Base-by-base conservation (phyloP, 139 green algal species). In the Asterochloris sp. region DNA sequence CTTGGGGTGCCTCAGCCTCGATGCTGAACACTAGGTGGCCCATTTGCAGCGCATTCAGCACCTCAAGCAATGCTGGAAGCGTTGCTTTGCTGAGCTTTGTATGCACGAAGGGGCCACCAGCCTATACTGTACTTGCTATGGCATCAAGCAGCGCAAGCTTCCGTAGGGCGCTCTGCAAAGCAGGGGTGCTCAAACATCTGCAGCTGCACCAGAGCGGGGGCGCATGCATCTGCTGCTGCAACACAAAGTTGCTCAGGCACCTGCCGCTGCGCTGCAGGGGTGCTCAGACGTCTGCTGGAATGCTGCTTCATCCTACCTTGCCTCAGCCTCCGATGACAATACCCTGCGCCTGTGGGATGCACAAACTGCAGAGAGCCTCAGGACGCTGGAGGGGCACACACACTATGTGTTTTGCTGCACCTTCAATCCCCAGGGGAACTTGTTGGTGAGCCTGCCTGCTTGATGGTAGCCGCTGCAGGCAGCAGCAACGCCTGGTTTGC, bases 261-360 rank as follows among this genome's bases (percentile, higher is more conserved):
- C 38, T 54, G 38, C 38, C 6, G 68, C 15, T 64, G 38, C 60
- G 17, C n/a, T 73, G 79, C 28, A 83, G 28, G 92, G 95, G 63
- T 87, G 96, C 67, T 93, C 88, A 24, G 95, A 98, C 76, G 88
- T 98, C 17, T 81, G 87, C 0, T 98, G 95, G 95, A 91, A 89
- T 60, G 80, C 83, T 16, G 77, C 90, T 23, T 86, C 86, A 17
- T 82, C 71, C 60, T 93, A 92, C 68, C 71, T 98, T 12, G 87
- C 83, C 62, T 92, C 84, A 15, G 91, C 91, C 15, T 88, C 84
- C 0, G 89, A 96, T 73, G 91, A 96, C 89, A 85, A 85, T 11
- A 92, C 87, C 11, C 73, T 94, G 28, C 64, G 78, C 2, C 75
- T 95, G 60, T 96, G 93, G 92, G 89, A 97, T 77, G 89, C 85